phyloP scores from a whole-genome alignment of 2,329 filamentous ascomycete genomes.

The Pleoardoris graminearum region DNA sequence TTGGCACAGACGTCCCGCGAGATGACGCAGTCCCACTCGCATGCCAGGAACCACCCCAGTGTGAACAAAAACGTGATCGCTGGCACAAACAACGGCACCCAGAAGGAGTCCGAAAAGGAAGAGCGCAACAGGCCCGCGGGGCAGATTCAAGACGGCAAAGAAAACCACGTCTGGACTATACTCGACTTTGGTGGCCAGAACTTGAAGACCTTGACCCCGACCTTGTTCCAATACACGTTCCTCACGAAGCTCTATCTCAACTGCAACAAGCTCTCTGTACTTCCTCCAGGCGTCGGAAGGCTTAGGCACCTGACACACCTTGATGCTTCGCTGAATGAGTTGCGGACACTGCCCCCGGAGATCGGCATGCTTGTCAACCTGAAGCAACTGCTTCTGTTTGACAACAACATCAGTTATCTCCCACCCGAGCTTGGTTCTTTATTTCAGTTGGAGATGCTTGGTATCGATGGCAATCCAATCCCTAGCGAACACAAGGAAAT shows the following conservation, averaged over 20 bases:
- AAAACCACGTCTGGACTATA: slow-evolving; percentile 81
- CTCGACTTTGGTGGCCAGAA: slow-evolving; percentile 97
- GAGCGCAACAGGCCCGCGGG: slow-evolving; percentile 68
- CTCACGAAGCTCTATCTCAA: slow-evolving; percentile 90
- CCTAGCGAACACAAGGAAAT: slow-evolving; percentile 71
- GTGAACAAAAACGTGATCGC: slow-evolving; percentile 69
- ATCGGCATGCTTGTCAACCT: slow-evolving; percentile 96
- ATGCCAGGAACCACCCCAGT: slow-evolving; percentile 70
- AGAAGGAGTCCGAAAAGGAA: slow-evolving; percentile 57
- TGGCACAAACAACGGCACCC: slow-evolving; percentile 54
- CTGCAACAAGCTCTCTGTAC: slow-evolving; percentile 80
- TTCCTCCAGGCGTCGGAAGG: slow-evolving; percentile 82
- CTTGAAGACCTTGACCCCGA: slow-evolving; percentile 75
- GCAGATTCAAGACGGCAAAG: slow-evolving; percentile 50
- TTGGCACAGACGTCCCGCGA: slow-evolving; percentile 74
- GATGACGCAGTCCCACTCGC: slow-evolving; percentile 72
- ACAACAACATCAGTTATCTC: slow-evolving; percentile 82
- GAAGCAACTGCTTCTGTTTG: slow-evolving; percentile 82
- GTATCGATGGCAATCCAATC: slow-evolving; percentile 89
- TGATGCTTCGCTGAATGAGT: slow-evolving; percentile 86
- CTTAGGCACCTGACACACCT: slow-evolving; percentile 80
- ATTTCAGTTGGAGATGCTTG: slow-evolving; percentile 84
- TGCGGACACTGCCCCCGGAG: slow-evolving; percentile 81
- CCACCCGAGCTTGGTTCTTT: slow-evolving; percentile 88
- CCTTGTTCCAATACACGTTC: slow-evolving; percentile 84